These are phyloP conservation scores for Nannochloris sp. DNA, from an alignment of 139 green algal genomes.

Conservation along the genomic window DNA sequence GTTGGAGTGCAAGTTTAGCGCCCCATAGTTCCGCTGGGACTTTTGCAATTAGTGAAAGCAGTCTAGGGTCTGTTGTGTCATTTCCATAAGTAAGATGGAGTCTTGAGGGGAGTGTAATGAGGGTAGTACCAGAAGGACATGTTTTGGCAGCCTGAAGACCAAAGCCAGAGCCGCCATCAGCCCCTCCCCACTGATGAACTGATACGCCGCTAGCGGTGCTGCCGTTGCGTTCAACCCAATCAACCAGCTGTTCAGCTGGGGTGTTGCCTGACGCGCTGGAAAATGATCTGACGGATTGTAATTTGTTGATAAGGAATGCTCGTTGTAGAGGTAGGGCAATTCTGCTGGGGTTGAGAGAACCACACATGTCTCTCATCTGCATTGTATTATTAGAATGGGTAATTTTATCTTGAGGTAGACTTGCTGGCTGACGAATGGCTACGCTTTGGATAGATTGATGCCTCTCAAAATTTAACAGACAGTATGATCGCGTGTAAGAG, in stretches of 20 bases:
- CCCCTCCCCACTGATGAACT: background rate
- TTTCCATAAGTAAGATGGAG: constrained; percentile 59
- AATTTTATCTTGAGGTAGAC: no score
- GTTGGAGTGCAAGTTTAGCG: constrained; percentile 42
- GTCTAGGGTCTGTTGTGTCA: constrained; percentile 24
- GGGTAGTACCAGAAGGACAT: background rate
- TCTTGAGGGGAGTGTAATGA: constrained; percentile 13
- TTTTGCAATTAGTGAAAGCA: constrained; percentile 53
- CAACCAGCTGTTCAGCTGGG: background rate
- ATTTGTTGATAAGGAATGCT: no score
- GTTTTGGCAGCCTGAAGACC: background rate
- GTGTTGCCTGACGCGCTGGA: no score
- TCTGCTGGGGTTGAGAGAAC: no score
- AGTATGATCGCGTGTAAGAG: no score
- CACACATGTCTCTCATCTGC: no score
- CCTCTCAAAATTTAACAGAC: no score
- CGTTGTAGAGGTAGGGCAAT: no score
- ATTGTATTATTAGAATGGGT: no score
- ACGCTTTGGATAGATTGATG: no score
- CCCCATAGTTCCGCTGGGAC: constrained; percentile 73
- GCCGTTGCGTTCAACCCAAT: background rate
- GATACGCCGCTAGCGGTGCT: background rate
- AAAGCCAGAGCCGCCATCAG: background rate
- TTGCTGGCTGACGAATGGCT: no score
- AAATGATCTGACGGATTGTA: no score